phyloP scores from a whole-genome alignment of 1,284 basidiomycete species.

The Vanrija pseudolonga region DNA sequence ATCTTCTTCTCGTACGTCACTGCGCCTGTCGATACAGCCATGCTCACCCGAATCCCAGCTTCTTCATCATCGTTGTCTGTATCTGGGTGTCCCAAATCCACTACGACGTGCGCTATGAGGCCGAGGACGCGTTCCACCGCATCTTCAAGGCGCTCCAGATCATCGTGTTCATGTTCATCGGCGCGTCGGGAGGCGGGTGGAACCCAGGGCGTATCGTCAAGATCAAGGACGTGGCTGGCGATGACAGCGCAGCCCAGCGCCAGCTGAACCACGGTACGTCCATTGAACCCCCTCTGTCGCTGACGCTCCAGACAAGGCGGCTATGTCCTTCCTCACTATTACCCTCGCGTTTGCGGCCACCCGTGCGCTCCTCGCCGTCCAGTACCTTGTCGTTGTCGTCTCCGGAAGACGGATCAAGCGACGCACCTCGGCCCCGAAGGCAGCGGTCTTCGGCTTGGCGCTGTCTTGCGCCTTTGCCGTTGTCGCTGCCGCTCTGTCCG shows the following conservation, averaged over 20 bases:
- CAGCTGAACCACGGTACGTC: not conserved
- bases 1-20: slow-evolving; percentile 23
- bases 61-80: slow-evolving; percentile 28
- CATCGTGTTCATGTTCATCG: slow-evolving; percentile 30
- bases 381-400: slow-evolving; percentile 12
- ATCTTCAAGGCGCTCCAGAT: slow-evolving; percentile 29
- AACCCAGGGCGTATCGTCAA: not conserved
- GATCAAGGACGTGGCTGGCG: not conserved
- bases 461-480: slow-evolving; percentile 20
- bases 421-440: not conserved
- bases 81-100: slow-evolving; percentile 33
- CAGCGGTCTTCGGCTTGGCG: slow-evolving; percentile 3
- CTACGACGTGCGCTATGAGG: slow-evolving; percentile 33
- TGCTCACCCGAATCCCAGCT: slow-evolving; percentile 1
- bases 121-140: slow-evolving; percentile 31
- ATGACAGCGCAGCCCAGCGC: not conserved
- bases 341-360: slow-evolving; percentile 19
- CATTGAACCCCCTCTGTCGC: not conserved
- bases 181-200: slow-evolving; percentile 33
- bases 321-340: slow-evolving; percentile 25
- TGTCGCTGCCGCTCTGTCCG: slow-evolving; percentile 13
- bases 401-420: not conserved
- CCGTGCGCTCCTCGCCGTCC: slow-evolving; percentile 18
- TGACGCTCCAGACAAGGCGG: not conserved
- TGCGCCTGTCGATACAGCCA: too few relatives aligned